Percentiles rank a stretch among this genome's conserved stretches.
Evolutionary conservation across 768 basidiomycete species (phyloP).

Genomic region (Psilocybe azurescens): DNA sequence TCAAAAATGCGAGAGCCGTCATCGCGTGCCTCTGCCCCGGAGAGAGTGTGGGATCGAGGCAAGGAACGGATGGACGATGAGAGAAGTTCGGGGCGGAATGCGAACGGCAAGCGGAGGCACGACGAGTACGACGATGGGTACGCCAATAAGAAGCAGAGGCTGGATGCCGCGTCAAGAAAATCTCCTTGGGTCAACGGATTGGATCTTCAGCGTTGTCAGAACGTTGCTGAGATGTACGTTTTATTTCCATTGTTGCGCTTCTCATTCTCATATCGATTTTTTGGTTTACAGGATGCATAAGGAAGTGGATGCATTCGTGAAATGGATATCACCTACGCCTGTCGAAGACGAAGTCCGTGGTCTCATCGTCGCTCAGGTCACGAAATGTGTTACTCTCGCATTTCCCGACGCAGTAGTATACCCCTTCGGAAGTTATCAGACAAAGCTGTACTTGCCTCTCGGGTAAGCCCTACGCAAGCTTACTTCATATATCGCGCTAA

Average conservation of each 20-base stretch:
- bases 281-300: constrained; percentile 69
- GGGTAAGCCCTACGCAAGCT: constrained; percentile 60
- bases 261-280: constrained; percentile 13
- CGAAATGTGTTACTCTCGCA: constrained; percentile 59
- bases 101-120: constrained; percentile 23
- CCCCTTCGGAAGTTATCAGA: constrained; percentile 94
- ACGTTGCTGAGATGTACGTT: constrained; percentile 85
- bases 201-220: constrained; percentile 75
- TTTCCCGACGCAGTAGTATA: constrained; percentile 84
- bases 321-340: constrained; percentile 87
- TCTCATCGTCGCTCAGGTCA: constrained; percentile 72
- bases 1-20: constrained; percentile 13
- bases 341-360: constrained; percentile 87
- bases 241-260: constrained; percentile 5
- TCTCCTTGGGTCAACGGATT: constrained; percentile 75
- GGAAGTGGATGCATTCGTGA: constrained; percentile 85
- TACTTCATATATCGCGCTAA: constrained; percentile 19
- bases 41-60: constrained; percentile 48
- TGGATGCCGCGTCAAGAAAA: constrained; percentile 56
- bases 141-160: constrained; percentile 56
- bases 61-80: constrained; percentile 31
- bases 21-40: constrained; percentile 3
- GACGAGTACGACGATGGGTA: constrained; percentile 38
- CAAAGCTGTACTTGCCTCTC: constrained; percentile 89
- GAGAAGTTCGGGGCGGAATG: constrained; percentile 21